Base-by-base conservation (phyloP, 2,329 filamentous ascomycete genomes). In the Zymoseptoria ardabiliae region DNA sequence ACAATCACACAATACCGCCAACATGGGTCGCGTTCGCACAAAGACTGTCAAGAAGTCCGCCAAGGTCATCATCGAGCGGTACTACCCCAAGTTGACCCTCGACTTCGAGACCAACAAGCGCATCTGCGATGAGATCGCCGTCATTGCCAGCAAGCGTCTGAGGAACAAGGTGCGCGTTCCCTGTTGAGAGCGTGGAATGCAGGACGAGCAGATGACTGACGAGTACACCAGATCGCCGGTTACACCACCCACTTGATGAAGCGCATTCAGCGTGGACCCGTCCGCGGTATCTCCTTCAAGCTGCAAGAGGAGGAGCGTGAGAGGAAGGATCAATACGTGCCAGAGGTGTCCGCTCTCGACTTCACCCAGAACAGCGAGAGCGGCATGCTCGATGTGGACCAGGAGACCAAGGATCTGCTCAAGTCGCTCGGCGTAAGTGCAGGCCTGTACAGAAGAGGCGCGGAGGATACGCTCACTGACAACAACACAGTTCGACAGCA, bases 31-130 rank as follows among this genome's bases (percentile, higher is more conserved):
- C 73, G 80, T 82, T 73, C 77, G 80, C 66, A 82, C 80, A 62
- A 82, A 78, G 83, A 88, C 85, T 72, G 86, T 89, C 75, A 89
- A 89, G 82, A 87, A 87, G 80, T 88, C 86, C 85, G 92, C 94
- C 83, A 99, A 99, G 90, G 91, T 97, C 86, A 93, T 97, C 84
- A 97, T 99, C 82, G 92, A 97, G 89, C 86, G 89, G 71, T 95
- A 94, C 85, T 95, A 73, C 70, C 94, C 94, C 77, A 91, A 91
- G 82, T 85, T 99, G 79, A 97, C 92, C 68, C 90, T 97, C 76
- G 94, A 99, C 85, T 99, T 99, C 84, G 94, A 99, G 88, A 96
- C 90, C 86, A 97, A 97, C 89, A 97, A 97, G 90, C 86, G 91
- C 75, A 95, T 97, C 76, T 97, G 94, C 84, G 94, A 97, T 91